Evolutionary conservation across 2,329 filamentous ascomycete genomes (phyloP), one percentile per base, ranked within the genome.

Genomic region (Aspergillus sp.): DNA sequence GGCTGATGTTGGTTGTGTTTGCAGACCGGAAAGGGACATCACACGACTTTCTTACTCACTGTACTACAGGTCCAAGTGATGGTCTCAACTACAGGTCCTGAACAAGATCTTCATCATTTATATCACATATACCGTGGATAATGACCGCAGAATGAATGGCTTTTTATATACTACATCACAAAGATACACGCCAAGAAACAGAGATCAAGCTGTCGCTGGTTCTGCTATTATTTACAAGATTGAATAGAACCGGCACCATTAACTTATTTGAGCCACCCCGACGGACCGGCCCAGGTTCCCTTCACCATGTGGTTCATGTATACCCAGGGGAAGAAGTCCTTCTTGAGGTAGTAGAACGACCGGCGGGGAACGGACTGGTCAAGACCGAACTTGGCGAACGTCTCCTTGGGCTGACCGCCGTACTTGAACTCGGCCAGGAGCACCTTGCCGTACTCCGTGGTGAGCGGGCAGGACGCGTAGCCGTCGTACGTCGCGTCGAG

Each of bases 261-360:
- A 16, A 7, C 16, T 18, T 61, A 60, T 12, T 58, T 57, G 16
- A 59, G 7, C 75, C 75, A 86, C 0, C 85, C 85, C 69, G 83
- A 85, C 0, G 85, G 84, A 6, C 85, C 85, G 22, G 77, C 85
- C 85, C 86, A 88, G 7, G 78, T 84, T 6, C 85, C 86, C 74
- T 85, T 87, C 6, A 88, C 80, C 80, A 87, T 82, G 42, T 78
- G 80, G 42, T 83, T 81, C 55, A 79, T 81, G 72, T 88, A 88
- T 2, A 88, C 85, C 85, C 85, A 88, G 0, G 86, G 86, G 73
- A 88, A 88, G 66, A 88, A 88, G 67, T 87, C 82, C 74, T 86
- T 88, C 78, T 88, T 88, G 49, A 88, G 65, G 65, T 87, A 77
- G 64, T 85, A 88, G 67, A 88, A 88, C 0, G 81, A 75, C 3